A percentile compares a stretch with the other conserved stretches of the same genome.
These are phyloP conservation scores for Papiliotrema laurentii DNA, from an alignment of 1,284 basidiomycete genomes.

Conservation along the genomic window DNA sequence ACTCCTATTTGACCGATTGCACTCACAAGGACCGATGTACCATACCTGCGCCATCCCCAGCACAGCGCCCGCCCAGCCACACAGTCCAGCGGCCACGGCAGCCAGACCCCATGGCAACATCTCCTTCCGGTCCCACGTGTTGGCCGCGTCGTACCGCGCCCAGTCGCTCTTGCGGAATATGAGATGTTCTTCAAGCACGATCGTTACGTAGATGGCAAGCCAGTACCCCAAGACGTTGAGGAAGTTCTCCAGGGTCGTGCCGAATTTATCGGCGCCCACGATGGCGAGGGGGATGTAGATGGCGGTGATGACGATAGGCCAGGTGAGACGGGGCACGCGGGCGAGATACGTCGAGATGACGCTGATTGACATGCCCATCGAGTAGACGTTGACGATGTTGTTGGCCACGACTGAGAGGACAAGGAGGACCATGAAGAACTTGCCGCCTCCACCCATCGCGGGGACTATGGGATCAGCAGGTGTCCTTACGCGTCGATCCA, in stretches of 20 bases:
- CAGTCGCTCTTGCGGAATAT: conserved; percentile 44
- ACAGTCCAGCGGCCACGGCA: conserved; percentile 19
- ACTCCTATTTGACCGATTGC: neutral
- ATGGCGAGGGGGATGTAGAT: conserved; percentile 44
- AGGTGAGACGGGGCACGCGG: conserved; percentile 43
- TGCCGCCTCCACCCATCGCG: conserved; percentile 32
- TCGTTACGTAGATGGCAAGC: conserved; percentile 43
- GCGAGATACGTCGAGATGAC: conserved; percentile 36
- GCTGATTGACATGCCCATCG: conserved; percentile 37
- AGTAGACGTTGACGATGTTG: conserved; percentile 44
- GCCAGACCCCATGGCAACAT: conserved; percentile 28
- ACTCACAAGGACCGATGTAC: conserved; percentile 33
- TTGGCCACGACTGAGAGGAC: conserved; percentile 45
- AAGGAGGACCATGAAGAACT: conserved; percentile 39
- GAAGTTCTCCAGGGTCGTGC: conserved; percentile 35
- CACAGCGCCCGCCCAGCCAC: conserved; percentile 33
- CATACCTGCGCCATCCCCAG: conserved; percentile 42
- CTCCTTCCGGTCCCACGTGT: conserved; percentile 30
- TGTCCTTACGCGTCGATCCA: neutral
- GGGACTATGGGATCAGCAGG: conserved; percentile 22
- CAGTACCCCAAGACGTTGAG: conserved; percentile 42
- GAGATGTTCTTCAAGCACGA: conserved; percentile 46
- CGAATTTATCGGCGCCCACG: conserved; percentile 43
- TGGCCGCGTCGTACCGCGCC: conserved; percentile 35
- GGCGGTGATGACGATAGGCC: conserved; percentile 42